Conservation (phyloP, 441 rosid species). For the Brassica hybrid region DNA sequence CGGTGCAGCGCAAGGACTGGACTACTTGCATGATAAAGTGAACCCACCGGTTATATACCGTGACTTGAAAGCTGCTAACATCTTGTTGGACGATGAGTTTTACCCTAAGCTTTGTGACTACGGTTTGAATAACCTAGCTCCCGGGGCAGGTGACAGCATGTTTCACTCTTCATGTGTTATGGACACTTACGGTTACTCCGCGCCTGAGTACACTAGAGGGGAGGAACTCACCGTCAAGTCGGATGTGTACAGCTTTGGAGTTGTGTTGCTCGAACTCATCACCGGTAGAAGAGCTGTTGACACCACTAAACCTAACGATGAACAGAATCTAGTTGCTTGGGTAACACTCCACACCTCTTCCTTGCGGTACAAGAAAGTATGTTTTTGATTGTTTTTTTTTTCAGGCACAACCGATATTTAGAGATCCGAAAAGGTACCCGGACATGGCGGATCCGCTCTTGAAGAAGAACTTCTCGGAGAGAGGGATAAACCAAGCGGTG, state of each 20-base stretch:
- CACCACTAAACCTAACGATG: conserved; percentile 65
- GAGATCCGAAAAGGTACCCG: conserved; percentile 76
- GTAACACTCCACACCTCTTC: conserved; percentile 41
- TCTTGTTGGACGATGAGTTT: conserved; percentile 61
- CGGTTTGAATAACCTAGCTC: conserved; percentile 59
- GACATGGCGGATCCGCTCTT: conserved; percentile 84
- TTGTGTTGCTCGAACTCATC: conserved; percentile 81
- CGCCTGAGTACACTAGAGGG: conserved; percentile 68
- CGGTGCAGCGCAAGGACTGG: conserved; percentile 81
- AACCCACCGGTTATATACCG: conserved; percentile 67
- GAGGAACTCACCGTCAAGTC: conserved; percentile 72
- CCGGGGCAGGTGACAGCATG: conserved; percentile 50
- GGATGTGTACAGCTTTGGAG: conserved; percentile 91
- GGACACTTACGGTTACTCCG: conserved; percentile 87
- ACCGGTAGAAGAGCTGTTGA: conserved; percentile 81
- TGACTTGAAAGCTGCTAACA: conserved; percentile 72
- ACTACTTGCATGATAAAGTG: conserved; percentile 69
- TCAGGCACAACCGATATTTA: conserved; percentile 82
- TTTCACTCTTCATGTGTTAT: conserved; percentile 54
- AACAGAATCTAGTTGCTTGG: conserved; percentile 91
- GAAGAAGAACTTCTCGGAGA: conserved; percentile 57
- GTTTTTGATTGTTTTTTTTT: not conserved
- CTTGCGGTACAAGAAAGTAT: not conserved
- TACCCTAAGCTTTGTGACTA: conserved; percentile 69
- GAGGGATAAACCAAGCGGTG: conserved; percentile 82